Evolutionary conservation across 495 filamentous ascomycete genomes (phyloP), one percentile per base, ranked within the genome.

Genomic region (Arthonia radiata): DNA sequence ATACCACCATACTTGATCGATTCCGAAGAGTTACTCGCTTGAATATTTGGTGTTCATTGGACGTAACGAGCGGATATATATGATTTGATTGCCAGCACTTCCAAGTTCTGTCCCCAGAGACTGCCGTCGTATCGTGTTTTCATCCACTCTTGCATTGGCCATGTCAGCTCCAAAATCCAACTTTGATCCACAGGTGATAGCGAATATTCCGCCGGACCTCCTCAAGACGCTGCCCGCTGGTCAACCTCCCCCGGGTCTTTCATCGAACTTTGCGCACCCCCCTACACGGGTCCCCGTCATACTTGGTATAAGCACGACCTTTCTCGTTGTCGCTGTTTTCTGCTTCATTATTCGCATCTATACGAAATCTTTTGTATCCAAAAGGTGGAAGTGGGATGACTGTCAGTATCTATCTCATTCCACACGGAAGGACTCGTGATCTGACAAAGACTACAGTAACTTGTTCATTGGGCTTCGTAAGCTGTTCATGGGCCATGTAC

Each of bases 291-390:
- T 35, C 16, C 35, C 35, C 17, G 21, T 25, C 5, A 14, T 37
- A 18, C 22, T 37, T 11, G 32, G 33, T 6, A 23, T 30, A 2
- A 17, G 32, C 18, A 19, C 11, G 5, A n/a, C 26, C 13, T 35
- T 35, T 22, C 32, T 37, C 11, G 26, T 18, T 25, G 9, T 37
- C 14, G 32, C 35, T 26, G 13, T 28, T 2, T 12, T 31, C 5
- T 37, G 33, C 32, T 35, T 37, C 32, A 30, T 24, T 9, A 35
- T 37, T 18, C 25, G 35, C 7, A 29, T 31, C 23, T 37, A 35
- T 21, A 37, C 35, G 4, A 37, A 35, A 27, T 5, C 31, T 8
- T 15, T 12, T 15, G 26, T 37, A 9, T 17, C 27, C 11, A 37
- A 31, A 23, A 24, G 18, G 1, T 36, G 33, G 34, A 30, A 15